Conservation (phyloP, 768 basidiomycete genomes). For the Termitomyces sp. region DNA sequence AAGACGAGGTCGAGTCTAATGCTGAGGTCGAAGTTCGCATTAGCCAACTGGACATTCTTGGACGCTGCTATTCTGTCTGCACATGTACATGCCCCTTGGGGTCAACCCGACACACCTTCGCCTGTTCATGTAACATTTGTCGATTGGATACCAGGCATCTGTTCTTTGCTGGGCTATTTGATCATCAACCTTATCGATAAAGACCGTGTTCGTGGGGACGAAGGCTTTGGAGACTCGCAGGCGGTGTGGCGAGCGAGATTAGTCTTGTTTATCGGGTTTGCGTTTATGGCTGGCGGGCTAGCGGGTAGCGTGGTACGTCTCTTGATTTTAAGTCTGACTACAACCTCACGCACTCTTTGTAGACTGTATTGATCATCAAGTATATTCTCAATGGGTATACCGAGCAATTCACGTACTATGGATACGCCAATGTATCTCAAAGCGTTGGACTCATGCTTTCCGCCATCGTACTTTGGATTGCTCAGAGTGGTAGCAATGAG, state of each 20-base stretch:
- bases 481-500: slow-evolving; percentile 79
- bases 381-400: slow-evolving; percentile 72
- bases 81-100: slow-evolving; percentile 73
- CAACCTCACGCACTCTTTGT: slow-evolving; percentile 1
- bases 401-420: slow-evolving; percentile 82
- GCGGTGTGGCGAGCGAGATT: slow-evolving; percentile 91
- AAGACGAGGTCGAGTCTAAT: background rate
- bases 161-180: slow-evolving; percentile 86
- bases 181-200: slow-evolving; percentile 95
- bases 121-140: slow-evolving; percentile 80
- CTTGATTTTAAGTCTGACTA: background rate
- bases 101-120: slow-evolving; percentile 54
- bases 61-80: slow-evolving; percentile 90
- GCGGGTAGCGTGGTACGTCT: slow-evolving; percentile 91
- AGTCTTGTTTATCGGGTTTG: slow-evolving; percentile 92
- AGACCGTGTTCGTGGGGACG: slow-evolving; percentile 75
- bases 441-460: slow-evolving; percentile 83
- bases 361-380: slow-evolving; percentile 89
- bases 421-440: slow-evolving; percentile 93
- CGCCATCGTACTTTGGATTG: slow-evolving; percentile 85
- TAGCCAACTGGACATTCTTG: slow-evolving; percentile 93
- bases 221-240: slow-evolving; percentile 71
- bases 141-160: slow-evolving; percentile 97
- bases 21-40: slow-evolving; percentile 63
- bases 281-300: slow-evolving; percentile 94